Conservation (phyloP, 106 monocot genomes). For the Platanthera zijinensis region DNA sequence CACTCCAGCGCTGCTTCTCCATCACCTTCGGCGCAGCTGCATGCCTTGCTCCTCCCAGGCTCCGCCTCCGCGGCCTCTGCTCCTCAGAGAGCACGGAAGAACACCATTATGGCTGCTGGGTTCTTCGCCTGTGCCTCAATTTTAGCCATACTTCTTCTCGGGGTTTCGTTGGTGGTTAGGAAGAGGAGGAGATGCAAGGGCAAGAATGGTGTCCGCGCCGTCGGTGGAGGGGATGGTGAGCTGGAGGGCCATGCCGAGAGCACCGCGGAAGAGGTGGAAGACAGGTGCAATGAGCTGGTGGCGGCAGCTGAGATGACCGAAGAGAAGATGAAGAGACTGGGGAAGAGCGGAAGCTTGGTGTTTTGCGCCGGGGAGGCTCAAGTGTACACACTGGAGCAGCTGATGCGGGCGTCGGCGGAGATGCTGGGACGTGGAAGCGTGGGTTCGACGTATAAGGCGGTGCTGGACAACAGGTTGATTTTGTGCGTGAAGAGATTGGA, state of each 20-base stretch:
- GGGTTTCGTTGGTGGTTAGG: slow-evolving; percentile 16
- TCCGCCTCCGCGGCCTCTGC: slow-evolving; percentile 14
- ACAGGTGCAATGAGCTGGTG: slow-evolving; percentile 23
- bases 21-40: slow-evolving; percentile 5
- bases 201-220: neutral
- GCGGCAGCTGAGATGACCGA: slow-evolving; percentile 32
- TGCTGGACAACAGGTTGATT: slow-evolving; percentile 35
- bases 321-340: slow-evolving; percentile 52
- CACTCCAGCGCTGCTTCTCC: slow-evolving; percentile 11
- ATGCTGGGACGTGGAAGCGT: slow-evolving; percentile 65
- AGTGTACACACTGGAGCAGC: slow-evolving; percentile 52
- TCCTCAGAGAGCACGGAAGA: slow-evolving; percentile 11
- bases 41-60: slow-evolving; percentile 15
- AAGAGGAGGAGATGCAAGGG: slow-evolving; percentile 18
- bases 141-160: slow-evolving; percentile 21
- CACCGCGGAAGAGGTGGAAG: slow-evolving; percentile 17
- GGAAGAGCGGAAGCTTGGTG: slow-evolving; percentile 62
- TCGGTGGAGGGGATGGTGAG: neutral
- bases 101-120: slow-evolving; percentile 13
- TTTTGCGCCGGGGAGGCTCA: slow-evolving; percentile 74
- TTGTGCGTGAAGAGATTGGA: slow-evolving; percentile 65
- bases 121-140: slow-evolving; percentile 18
- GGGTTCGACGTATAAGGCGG: slow-evolving; percentile 77
- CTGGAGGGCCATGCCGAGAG: neutral
- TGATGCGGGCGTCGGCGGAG: slow-evolving; percentile 84